Evolutionary conservation across 441 rosid species (phyloP).

Genomic region (Francoa sonchifolia): DNA sequence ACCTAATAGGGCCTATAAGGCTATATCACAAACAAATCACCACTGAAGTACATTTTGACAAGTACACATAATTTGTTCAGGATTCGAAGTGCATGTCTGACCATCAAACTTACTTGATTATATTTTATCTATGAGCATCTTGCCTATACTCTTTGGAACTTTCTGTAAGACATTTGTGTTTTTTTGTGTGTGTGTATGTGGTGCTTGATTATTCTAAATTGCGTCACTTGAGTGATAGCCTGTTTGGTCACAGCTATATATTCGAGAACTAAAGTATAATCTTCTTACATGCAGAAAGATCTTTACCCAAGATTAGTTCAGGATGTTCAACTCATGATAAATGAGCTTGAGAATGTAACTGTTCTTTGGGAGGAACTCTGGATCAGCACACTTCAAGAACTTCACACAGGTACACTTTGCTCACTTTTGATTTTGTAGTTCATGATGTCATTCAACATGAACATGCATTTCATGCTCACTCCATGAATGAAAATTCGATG

Average conservation of each 20-base stretch:
- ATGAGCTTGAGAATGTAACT: slow-evolving; percentile 85
- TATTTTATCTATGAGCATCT: too few relatives aligned
- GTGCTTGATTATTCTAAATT: slow-evolving; percentile 2
- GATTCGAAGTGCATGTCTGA: too few relatives aligned
- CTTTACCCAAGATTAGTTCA: slow-evolving; percentile 83
- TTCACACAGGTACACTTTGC: slow-evolving; percentile 68
- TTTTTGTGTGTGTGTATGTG: background rate
- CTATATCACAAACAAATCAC: too few relatives aligned
- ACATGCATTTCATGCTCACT: slow-evolving; percentile 6
- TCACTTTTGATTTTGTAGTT: slow-evolving; percentile 12
- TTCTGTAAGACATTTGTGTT: background rate
- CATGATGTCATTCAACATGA: slow-evolving; percentile 9
- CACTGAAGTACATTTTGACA: too few relatives aligned
- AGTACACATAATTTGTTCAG: too few relatives aligned
- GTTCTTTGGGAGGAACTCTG: slow-evolving; percentile 99
- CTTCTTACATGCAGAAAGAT: slow-evolving; percentile 50
- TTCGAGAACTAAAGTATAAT: slow-evolving; percentile 17
- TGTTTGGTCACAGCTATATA: slow-evolving; percentile 7
- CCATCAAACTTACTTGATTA: too few relatives aligned
- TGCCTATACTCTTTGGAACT: slow-evolving; percentile 1
- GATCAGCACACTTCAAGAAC: slow-evolving; percentile 97
- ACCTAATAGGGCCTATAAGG: too few relatives aligned
- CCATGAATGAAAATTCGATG: slow-evolving; percentile 5
- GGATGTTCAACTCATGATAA: slow-evolving; percentile 94
- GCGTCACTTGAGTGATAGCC: slow-evolving; percentile 10